Base-by-base conservation (phyloP, 345 rosid genomes). In the Moringa oleifera region DNA sequence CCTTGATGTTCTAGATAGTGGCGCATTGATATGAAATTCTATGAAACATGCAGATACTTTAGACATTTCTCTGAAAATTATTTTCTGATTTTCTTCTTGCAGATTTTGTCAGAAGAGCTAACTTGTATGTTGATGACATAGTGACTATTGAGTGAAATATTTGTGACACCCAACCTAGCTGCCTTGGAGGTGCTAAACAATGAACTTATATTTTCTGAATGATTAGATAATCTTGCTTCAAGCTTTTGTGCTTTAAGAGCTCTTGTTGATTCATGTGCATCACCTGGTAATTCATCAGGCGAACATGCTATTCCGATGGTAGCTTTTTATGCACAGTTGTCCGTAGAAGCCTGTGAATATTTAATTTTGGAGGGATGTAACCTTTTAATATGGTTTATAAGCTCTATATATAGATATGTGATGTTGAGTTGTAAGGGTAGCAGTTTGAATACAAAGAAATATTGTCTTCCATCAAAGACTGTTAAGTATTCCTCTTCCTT, bases 161-260 rank as follows among this genome's bases (percentile, higher is more conserved):
- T 64, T 93, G 97, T 59, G 97, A 93, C 73, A 93, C 96, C 41
- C 98, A 93, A 78, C 85, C 97, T 53, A 90, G 98, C 78, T 88
- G 97, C 81, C 94, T 90, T 67, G 98, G 97, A 68, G 98, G 98
- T 51, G 97, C 83, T n/a, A 62, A 87, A 79, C 69, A 73, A 88
- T 61, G 97, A 93, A 57, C 90, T 93, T 65, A 90, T 93, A 22
- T 90, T 86, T 69, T 93, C 98, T 55, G 98, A 97, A 73, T 86
- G 98, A 79, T 72, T 93, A 58, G 97, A 93, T 70, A 90, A 93
- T 77, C 98, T 93, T 60, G 94, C 96, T 66, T 90, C 96, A 13
- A 84, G 96, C 68, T 93, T 77, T 74, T 93, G 97, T 58, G 94
- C 94, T 57, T 71, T 88, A 73, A 80, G 92, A 79, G 96, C 97